Base-by-base conservation (phyloP, 352 stramenopile species). In the Globisporangium solare region DNA sequence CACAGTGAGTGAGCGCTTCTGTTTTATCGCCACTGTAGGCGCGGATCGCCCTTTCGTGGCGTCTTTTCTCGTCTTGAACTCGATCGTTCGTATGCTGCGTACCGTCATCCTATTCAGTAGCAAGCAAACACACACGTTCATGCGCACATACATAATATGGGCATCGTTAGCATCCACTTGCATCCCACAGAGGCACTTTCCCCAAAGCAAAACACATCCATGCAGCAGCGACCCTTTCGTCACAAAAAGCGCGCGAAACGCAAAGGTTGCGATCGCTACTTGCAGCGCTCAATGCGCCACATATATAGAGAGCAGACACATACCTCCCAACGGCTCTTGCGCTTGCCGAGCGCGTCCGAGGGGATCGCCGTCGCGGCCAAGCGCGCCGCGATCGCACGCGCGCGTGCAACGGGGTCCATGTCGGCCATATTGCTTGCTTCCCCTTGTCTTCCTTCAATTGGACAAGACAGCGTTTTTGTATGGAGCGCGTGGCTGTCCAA, bases 281-380 rank as follows among this genome's bases (percentile, higher is more conserved):
- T 35, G 27, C 27, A 35, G 27, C 27, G 27, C 27, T n/a, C 39
- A 52, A 63, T 41, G 58, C 47, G n/a, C 48, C 35, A 49, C n/a
- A 37, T 46, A 39, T 3, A 11, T 7, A 24, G n/a, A n/a, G n/a
- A n/a, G n/a, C n/a, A n/a, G 47, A 27, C 11, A 75, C 81, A 64
- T 49, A 89, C 85, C 75, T 92, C 83, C 79, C 83, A 93, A 8
- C 83, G 81, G 51, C 73, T 93, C 71, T 93, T 94, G 50, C 86
- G 70, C 67, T 95, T 95, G 45, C 86, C 86, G 17, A 93, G 67
- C 4, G 68, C 59, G 57, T 91, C 82, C 24, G 73, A 73, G 0
- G 83, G 83, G 46, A 92, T 85, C n/a, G 79, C 80, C 6, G 76
- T 61, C 8, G 83, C 77, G 12, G 81, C 82, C 51, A 95, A 63